Percentiles rank a stretch among this genome's conserved stretches.
Conservation (phyloP, 495 filamentous ascomycete species). For the Poronia punctata region DNA sequence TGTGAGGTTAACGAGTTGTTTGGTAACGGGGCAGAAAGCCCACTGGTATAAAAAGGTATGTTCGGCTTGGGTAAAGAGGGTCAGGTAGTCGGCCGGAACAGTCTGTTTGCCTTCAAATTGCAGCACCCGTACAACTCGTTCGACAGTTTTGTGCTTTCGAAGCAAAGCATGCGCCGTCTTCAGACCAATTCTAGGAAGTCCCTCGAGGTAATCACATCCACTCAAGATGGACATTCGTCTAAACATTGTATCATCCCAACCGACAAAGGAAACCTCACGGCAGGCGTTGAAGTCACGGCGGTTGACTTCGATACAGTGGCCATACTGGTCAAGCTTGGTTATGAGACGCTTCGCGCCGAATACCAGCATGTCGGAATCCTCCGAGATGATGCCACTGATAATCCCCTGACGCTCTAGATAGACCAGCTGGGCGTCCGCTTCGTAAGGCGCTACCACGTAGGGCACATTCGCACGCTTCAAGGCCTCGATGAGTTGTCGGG, state of each 20-base stretch:
- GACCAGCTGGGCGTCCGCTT: conserved; percentile 92
- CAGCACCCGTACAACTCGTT: conserved; percentile 71
- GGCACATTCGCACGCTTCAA: conserved; percentile 70
- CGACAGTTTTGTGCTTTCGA: conserved; percentile 79
- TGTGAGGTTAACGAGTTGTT: conserved; percentile 66
- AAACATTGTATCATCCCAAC: conserved; percentile 89
- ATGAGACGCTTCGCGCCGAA: conserved; percentile 87
- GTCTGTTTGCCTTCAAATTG: conserved; percentile 80
- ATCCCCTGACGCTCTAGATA: conserved; percentile 82
- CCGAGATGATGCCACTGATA: conserved; percentile 82
- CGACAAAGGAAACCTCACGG: conserved; percentile 77
- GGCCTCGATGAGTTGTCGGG: conserved; percentile 83
- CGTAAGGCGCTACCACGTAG: conserved; percentile 94
- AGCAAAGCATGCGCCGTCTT: conserved; percentile 90
- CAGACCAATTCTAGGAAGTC: conserved; percentile 77
- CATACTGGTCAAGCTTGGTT: conserved; percentile 91
- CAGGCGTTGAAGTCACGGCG: conserved; percentile 81
- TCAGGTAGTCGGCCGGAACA: conserved; percentile 71
- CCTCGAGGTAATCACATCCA: conserved; percentile 92
- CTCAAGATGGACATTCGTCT: conserved; percentile 93
- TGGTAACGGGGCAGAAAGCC: conserved; percentile 74
- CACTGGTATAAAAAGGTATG: conserved; percentile 89
- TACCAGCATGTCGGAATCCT: conserved; percentile 94
- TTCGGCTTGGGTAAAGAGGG: conserved; percentile 75
- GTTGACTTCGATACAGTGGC: conserved; percentile 86